Evolutionary conservation across 768 basidiomycete species (phyloP).

Genomic region (Hortiboletus flavorubellus): DNA sequence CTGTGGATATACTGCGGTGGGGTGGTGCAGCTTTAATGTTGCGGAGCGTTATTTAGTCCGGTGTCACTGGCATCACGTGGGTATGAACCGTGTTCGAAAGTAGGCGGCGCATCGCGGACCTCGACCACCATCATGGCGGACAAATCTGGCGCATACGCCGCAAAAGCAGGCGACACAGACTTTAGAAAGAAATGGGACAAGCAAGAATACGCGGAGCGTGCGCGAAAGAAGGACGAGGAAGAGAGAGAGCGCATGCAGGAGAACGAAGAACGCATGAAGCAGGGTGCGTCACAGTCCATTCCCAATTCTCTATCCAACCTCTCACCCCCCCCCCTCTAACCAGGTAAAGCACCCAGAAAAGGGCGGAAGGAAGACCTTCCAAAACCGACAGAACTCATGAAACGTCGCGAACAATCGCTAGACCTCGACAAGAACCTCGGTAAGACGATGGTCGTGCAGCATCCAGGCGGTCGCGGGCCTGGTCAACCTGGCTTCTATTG

Average conservation of each 20-base stretch:
- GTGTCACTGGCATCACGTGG: background rate
- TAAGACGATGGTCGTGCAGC: constrained; percentile 94
- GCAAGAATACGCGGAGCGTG: constrained; percentile 82
- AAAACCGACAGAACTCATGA: constrained; percentile 91
- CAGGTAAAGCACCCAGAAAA: constrained; percentile 81
- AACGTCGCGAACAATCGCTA: constrained; percentile 77
- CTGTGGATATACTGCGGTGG: no score
- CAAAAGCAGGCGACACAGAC: constrained; percentile 58
- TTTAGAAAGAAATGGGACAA: constrained; percentile 94
- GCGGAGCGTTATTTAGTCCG: background rate
- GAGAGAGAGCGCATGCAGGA: constrained; percentile 81
- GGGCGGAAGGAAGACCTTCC: constrained; percentile 71
- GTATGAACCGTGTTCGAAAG: background rate
- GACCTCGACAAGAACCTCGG: constrained; percentile 93
- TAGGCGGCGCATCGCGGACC: background rate
- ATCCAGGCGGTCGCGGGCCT: constrained; percentile 74
- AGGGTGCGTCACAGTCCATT: constrained; percentile 50
- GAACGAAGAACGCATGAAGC: constrained; percentile 79
- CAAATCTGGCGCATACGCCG: constrained; percentile 34
- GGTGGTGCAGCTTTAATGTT: no score
- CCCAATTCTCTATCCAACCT: background rate
- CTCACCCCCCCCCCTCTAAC: background rate
- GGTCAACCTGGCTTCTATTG: constrained; percentile 95
- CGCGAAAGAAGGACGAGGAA: constrained; percentile 76
- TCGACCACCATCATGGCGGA: constrained; percentile 24